A percentile compares a stretch with the other conserved stretches of the same genome.
Conservation (phyloP, 1,284 basidiomycete species). For the Baeospora myosura region DNA sequence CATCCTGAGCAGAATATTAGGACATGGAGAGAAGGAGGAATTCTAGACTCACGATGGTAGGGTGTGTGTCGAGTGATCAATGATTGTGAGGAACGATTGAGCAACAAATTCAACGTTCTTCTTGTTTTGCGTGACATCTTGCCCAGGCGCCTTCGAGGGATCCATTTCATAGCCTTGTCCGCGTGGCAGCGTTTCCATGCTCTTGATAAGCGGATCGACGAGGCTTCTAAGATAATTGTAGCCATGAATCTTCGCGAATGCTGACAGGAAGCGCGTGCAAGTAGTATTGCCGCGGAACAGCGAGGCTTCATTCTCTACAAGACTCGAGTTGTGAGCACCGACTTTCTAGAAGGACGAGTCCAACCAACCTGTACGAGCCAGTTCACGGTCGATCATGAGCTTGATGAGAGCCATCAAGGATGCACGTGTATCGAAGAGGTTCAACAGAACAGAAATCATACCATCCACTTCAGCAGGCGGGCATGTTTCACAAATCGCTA, state of each 20-base stretch:
- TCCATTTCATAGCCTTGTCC: conserved; percentile 79
- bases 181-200: conserved; percentile 67
- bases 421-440: conserved; percentile 77
- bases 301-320: conserved; percentile 64
- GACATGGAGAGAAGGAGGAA: background rate
- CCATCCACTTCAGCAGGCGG: conserved; percentile 73
- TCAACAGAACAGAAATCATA: conserved; percentile 81
- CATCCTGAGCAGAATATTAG: conserved; percentile 43
- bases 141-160: conserved; percentile 52
- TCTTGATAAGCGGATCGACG: conserved; percentile 69
- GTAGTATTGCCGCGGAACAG: conserved; percentile 85
- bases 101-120: conserved; percentile 71
- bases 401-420: conserved; percentile 72
- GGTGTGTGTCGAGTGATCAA: conserved; percentile 62
- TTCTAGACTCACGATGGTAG: conserved; percentile 62
- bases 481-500: conserved; percentile 83
- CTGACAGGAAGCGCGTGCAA: conserved; percentile 76
- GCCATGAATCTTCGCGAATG: conserved; percentile 80
- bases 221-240: conserved; percentile 82
- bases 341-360: background rate
- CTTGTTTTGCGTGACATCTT: conserved; percentile 65
- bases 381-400: conserved; percentile 79
- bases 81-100: conserved; percentile 69
- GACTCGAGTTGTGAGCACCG: background rate
- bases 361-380: conserved; percentile 61